Conservation (phyloP, 768 basidiomycete species). For the Amanita jacksonii region DNA sequence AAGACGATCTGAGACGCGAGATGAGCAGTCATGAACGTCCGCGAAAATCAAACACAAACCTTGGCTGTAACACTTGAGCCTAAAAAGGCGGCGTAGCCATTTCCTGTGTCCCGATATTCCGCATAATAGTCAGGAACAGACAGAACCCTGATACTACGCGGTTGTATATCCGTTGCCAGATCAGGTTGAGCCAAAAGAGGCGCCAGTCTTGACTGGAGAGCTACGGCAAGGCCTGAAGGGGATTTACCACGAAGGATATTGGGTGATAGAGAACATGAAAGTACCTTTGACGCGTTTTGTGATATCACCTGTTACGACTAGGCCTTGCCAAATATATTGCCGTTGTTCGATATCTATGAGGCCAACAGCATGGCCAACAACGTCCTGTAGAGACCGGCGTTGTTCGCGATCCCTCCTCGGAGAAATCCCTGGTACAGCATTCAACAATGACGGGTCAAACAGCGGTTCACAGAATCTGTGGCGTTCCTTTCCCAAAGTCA, state of each 20-base stretch:
- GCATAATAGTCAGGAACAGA: conserved; percentile 84
- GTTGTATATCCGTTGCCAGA: conserved; percentile 60
- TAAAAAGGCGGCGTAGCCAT: conserved; percentile 72
- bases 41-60: conserved; percentile 28
- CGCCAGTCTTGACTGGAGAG: conserved; percentile 62
- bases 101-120: conserved; percentile 81
- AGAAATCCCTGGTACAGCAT: conserved; percentile 22
- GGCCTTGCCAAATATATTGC: conserved; percentile 65
- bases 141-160: conserved; percentile 52
- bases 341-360: conserved; percentile 57
- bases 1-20: conserved; percentile 51
- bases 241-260: background rate
- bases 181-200: conserved; percentile 56
- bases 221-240: conserved; percentile 46
- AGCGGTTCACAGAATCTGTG: conserved; percentile 90
- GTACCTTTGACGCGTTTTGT: conserved; percentile 67
- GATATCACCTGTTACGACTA: conserved; percentile 75
- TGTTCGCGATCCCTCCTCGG: conserved; percentile 16
- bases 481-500: conserved; percentile 79
- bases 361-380: conserved; percentile 52
- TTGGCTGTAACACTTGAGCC: conserved; percentile 82
- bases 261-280: conserved; percentile 1
- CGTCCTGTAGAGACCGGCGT: conserved; percentile 51
- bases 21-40: background rate
- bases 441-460: conserved; percentile 61